Conservation (phyloP, 2,329 filamentous ascomycete genomes). For the Claviceps sp. region DNA sequence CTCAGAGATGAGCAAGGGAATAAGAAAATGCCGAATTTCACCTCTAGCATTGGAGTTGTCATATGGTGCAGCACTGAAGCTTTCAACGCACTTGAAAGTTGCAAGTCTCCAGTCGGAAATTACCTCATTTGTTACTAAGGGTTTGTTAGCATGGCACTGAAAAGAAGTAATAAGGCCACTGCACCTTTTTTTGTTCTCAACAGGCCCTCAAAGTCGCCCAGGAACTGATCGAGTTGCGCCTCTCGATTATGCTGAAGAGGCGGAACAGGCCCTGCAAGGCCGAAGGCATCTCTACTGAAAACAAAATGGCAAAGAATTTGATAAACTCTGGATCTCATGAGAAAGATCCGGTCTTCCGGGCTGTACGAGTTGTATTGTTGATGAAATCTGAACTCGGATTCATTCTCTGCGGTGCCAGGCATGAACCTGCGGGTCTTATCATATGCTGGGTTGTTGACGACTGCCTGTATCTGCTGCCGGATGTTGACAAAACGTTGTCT, state of each 20-base stretch:
- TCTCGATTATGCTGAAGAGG: not conserved
- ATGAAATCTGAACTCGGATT: fast-evolving
- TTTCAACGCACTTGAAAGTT: not conserved
- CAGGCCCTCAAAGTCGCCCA: not conserved
- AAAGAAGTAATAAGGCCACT: not conserved
- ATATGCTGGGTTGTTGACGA: not conserved
- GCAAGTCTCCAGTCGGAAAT: not conserved
- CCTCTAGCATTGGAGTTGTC: not conserved
- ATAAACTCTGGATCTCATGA: not conserved
- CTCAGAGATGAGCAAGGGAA: not conserved
- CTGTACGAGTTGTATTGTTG: not conserved
- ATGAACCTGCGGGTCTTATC: not conserved
- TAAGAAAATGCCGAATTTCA: not conserved
- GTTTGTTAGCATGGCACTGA: not conserved
- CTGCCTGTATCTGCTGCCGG: not conserved
- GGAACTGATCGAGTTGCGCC: not conserved
- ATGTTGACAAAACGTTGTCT: not conserved
- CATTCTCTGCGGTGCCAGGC: too few species aligned
- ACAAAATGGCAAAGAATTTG: not conserved
- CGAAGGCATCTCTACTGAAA: not conserved
- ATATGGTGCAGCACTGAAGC: fast-evolving
- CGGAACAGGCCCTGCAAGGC: not conserved
- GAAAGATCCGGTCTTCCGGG: fast-evolving
- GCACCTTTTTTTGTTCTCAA: not conserved
- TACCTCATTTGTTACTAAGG: not conserved